Evolutionary conservation across 169 alveolate species (phyloP).

Genomic region (Perkinsus chesapeaki): DNA sequence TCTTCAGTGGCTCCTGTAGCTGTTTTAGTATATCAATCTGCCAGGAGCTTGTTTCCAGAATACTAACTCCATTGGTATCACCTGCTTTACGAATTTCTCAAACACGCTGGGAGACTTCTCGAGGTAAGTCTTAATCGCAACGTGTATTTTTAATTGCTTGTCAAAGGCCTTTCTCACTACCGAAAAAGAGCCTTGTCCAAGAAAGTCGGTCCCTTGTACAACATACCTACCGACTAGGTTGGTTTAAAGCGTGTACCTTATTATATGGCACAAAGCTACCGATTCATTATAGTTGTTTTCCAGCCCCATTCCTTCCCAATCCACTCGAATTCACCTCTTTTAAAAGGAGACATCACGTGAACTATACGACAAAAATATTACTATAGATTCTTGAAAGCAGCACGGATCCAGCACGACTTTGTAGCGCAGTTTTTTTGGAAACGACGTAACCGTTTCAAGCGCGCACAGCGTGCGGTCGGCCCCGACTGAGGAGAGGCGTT

Average conservation of each 20-base stretch:
- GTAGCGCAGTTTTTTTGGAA: too few relatives aligned
- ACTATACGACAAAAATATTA: too few relatives aligned
- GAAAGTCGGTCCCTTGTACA: neutral
- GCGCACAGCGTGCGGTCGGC: too few relatives aligned
- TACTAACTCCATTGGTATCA: too few relatives aligned
- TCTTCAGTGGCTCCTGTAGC: neutral
- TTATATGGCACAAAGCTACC: too few relatives aligned
- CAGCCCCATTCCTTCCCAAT: neutral
- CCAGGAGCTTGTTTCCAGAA: neutral
- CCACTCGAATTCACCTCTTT: neutral
- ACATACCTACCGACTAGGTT: neutral
- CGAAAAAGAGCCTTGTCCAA: neutral
- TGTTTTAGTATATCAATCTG: neutral
- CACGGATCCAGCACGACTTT: too few relatives aligned
- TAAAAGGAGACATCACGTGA: too few relatives aligned
- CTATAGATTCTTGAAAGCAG: too few relatives aligned
- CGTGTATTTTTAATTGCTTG: neutral
- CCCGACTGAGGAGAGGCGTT: too few relatives aligned
- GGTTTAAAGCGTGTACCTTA: too few relatives aligned
- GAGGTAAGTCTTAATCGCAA: neutral
- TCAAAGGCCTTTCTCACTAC: neutral
- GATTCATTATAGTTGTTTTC: neutral
- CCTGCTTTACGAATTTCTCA: neutral
- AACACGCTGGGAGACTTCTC: neutral
- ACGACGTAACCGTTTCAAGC: too few relatives aligned